phyloP scores from a whole-genome alignment of 2,329 filamentous ascomycete genomes.

The Pestalotiopsis sp. region DNA sequence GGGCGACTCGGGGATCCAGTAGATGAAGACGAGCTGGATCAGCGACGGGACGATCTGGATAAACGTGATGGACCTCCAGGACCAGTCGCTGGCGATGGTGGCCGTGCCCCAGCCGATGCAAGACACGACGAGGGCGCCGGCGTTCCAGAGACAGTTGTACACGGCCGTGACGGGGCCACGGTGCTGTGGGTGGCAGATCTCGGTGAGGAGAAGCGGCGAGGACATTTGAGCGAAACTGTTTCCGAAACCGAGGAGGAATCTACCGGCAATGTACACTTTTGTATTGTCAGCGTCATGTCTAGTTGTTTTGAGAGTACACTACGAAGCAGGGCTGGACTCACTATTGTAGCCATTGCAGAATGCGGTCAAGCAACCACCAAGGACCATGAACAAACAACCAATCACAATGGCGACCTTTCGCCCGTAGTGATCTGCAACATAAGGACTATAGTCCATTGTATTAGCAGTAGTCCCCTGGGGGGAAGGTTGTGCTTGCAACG shows the following conservation, averaged over 20 bases:
- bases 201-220: constrained; percentile 51
- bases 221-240: constrained; percentile 52
- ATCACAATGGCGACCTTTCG: constrained; percentile 44
- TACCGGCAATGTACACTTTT: constrained; percentile 50
- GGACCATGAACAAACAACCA: constrained; percentile 51
- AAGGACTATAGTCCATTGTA: constrained; percentile 30
- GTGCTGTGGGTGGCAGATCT: constrained; percentile 56
- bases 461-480: constrained; percentile 12
- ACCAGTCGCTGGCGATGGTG: constrained; percentile 59
- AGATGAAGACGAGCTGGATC: constrained; percentile 65
- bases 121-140: constrained; percentile 47
- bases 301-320: background rate
- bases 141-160: constrained; percentile 57
- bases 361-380: constrained; percentile 58
- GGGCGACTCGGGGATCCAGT: constrained; percentile 67
- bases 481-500: constrained; percentile 8
- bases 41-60: constrained; percentile 62
- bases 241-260: constrained; percentile 59
- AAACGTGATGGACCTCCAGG: constrained; percentile 67
- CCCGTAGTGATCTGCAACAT: constrained; percentile 51
- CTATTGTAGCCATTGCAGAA: constrained; percentile 37
- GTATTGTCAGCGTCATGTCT: background rate
- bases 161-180: constrained; percentile 52
- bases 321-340: constrained; percentile 14
- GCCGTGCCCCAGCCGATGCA: constrained; percentile 65